phyloP scores from a whole-genome alignment of 495 filamentous ascomycete species.

The Aspergillus diversus region DNA sequence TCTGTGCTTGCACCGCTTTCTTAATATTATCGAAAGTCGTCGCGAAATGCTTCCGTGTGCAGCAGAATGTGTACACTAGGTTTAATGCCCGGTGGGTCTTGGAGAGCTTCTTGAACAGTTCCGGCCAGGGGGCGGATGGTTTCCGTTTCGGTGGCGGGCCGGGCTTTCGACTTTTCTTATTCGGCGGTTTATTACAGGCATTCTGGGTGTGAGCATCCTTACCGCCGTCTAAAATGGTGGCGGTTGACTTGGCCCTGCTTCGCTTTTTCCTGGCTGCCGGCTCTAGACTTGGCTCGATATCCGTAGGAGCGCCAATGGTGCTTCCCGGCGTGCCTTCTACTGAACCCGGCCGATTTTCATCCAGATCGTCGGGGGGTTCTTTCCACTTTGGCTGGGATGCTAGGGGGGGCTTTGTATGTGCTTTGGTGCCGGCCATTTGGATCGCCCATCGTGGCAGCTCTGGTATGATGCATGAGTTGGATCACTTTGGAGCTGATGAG shows the following conservation, averaged over 20 bases:
- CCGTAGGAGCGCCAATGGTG: neutral
- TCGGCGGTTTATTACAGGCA: neutral
- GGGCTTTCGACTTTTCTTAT: conserved; percentile 13
- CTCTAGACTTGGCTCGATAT: neutral
- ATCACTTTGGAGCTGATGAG: neutral
- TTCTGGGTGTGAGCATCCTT: no score
- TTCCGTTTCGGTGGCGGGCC: conserved; percentile 26
- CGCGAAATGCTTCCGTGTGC: conserved; percentile 84
- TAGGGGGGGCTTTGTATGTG: neutral
- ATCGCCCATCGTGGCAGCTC: conserved; percentile 30
- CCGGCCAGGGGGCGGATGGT: conserved; percentile 68
- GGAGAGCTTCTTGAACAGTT: conserved; percentile 69
- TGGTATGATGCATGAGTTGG: neutral
- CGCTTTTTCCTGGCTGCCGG: neutral
- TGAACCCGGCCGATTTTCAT: neutral
- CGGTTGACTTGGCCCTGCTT: neutral
- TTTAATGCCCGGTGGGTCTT: conserved; percentile 85
- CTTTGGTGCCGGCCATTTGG: conserved; percentile 30
- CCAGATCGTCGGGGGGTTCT: conserved; percentile 15
- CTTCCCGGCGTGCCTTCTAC: neutral
- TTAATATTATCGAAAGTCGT: conserved; percentile 91
- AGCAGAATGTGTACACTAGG: conserved; percentile 92
- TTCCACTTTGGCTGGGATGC: conserved; percentile 27
- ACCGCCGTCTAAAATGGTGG: no score
- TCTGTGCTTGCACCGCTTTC: conserved; percentile 81